Conservation (phyloP, 2,329 filamentous ascomycete species). For the Thermoascus crustaceus region DNA sequence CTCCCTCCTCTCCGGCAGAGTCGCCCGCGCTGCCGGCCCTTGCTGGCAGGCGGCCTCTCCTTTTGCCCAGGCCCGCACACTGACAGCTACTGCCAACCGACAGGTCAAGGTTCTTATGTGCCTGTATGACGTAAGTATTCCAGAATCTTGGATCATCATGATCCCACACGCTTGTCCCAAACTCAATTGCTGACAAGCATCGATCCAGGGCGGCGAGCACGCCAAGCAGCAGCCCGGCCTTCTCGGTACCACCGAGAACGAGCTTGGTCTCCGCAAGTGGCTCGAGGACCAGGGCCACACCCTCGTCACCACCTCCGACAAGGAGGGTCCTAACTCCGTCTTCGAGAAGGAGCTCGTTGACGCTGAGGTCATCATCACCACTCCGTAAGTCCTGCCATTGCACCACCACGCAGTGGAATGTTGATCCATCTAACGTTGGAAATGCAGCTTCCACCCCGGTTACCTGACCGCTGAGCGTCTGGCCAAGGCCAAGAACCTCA, state of each 20-base stretch:
- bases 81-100: conserved; percentile 57
- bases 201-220: conserved; percentile 62
- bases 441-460: conserved; percentile 81
- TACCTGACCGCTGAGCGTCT: conserved; percentile 96
- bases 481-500: conserved; percentile 97
- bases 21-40: conserved; percentile 21
- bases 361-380: conserved; percentile 98
- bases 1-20: conserved; percentile 39
- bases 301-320: conserved; percentile 93
- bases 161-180: not conserved
- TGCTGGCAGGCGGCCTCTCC: conserved; percentile 28
- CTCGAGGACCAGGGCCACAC: conserved; percentile 96
- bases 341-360: conserved; percentile 96
- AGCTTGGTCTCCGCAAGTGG: conserved; percentile 95
- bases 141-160: conserved; percentile 1
- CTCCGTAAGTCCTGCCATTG: conserved; percentile 55
- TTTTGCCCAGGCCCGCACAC: conserved; percentile 49
- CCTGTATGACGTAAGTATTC: conserved; percentile 70
- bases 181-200: conserved; percentile 17
- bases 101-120: conserved; percentile 95
- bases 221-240: conserved; percentile 80
- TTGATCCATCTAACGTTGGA: not conserved
- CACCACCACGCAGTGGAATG: not conserved
- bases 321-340: conserved; percentile 84
- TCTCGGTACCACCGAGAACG: conserved; percentile 94